These are phyloP conservation scores for Fusarium scirpi DNA, from an alignment of 2,329 filamentous ascomycete genomes.

Conservation along the genomic window DNA sequence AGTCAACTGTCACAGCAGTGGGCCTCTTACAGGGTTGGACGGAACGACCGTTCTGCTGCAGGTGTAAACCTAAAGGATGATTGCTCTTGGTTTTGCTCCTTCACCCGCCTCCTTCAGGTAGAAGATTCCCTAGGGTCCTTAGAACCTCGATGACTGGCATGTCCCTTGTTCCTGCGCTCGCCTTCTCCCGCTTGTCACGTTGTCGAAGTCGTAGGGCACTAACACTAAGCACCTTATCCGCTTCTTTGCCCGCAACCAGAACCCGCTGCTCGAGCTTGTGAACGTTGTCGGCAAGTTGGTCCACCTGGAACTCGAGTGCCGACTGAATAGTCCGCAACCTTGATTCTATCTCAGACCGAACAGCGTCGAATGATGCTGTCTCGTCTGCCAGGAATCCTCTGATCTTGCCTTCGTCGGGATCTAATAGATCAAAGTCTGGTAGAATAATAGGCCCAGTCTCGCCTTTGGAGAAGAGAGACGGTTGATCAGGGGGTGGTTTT, in stretches of 20 bases:
- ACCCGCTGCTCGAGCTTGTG: slow-evolving; percentile 87
- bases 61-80: too few relatives aligned
- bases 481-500: slow-evolving; percentile 70
- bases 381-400: slow-evolving; percentile 66
- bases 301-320: slow-evolving; percentile 80
- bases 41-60: too few relatives aligned
- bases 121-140: slow-evolving; percentile 75
- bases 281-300: slow-evolving; percentile 86
- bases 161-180: slow-evolving; percentile 70
- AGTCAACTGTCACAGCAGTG: too few relatives aligned
- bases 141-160: slow-evolving; percentile 81
- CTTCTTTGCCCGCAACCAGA: slow-evolving; percentile 78
- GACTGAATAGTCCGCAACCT: too few relatives aligned
- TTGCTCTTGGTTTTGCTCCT: too few relatives aligned
- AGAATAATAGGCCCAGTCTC: slow-evolving; percentile 48
- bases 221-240: slow-evolving; percentile 77
- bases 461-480: slow-evolving; percentile 59
- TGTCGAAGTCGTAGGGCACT: slow-evolving; percentile 79
- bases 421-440: slow-evolving; percentile 72
- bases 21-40: too few relatives aligned
- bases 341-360: too few relatives aligned
- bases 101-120: slow-evolving; percentile 63
- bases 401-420: slow-evolving; percentile 74
- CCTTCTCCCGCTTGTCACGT: slow-evolving; percentile 73
- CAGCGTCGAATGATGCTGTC: slow-evolving; percentile 35